These are phyloP conservation scores for Yarrowia alimentaria DNA, from an alignment of 805 yeast species.

Conservation along the genomic window DNA sequence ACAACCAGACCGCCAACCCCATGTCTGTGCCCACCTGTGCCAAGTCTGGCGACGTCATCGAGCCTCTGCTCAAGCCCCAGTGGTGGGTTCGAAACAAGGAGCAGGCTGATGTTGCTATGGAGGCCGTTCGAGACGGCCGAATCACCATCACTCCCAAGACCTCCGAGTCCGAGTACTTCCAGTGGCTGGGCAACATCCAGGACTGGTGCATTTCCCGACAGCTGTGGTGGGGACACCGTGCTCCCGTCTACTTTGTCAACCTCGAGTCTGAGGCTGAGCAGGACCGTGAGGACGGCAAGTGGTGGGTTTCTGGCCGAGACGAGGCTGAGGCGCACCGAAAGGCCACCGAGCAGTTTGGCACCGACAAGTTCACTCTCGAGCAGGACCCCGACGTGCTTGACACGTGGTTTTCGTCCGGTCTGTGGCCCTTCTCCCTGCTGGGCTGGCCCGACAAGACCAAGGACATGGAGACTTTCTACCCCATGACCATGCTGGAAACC, in stretches of 20 bases:
- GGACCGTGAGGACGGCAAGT: slow-evolving; percentile 57
- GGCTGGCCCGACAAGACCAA: slow-evolving; percentile 86
- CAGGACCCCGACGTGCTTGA: slow-evolving; percentile 98
- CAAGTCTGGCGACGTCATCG: slow-evolving; percentile 95
- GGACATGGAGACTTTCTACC: slow-evolving; percentile 77
- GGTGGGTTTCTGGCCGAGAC: slow-evolving; percentile 89
- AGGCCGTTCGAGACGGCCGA: slow-evolving; percentile 79
- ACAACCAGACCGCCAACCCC: slow-evolving; percentile 89
- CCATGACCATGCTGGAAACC: slow-evolving; percentile 93
- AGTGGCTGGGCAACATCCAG: slow-evolving; percentile 93
- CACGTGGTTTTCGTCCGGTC: slow-evolving; percentile 97
- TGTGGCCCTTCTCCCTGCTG: slow-evolving; percentile 95
- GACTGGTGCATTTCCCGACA: slow-evolving; percentile 99
- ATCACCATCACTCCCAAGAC: slow-evolving; percentile 81
- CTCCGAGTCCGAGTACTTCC: slow-evolving; percentile 89
- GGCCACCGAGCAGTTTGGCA: slow-evolving; percentile 73
- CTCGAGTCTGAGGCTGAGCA: slow-evolving; percentile 63
- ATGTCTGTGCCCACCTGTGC: slow-evolving; percentile 94
- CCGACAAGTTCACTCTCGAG: slow-evolving; percentile 65
- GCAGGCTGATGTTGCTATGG: slow-evolving; percentile 83
- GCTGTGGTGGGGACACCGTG: slow-evolving; percentile 96
- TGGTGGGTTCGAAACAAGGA: slow-evolving; percentile 97
- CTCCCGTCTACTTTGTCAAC: slow-evolving; percentile 88
- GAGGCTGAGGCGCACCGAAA: slow-evolving; percentile 79
- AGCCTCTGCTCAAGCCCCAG: slow-evolving; percentile 96